A percentile compares a stretch with the other conserved stretches of the same genome.
These are phyloP conservation scores for Cyberlindnera mrakii DNA, from an alignment of 805 yeast genomes.

Conservation along the genomic window DNA sequence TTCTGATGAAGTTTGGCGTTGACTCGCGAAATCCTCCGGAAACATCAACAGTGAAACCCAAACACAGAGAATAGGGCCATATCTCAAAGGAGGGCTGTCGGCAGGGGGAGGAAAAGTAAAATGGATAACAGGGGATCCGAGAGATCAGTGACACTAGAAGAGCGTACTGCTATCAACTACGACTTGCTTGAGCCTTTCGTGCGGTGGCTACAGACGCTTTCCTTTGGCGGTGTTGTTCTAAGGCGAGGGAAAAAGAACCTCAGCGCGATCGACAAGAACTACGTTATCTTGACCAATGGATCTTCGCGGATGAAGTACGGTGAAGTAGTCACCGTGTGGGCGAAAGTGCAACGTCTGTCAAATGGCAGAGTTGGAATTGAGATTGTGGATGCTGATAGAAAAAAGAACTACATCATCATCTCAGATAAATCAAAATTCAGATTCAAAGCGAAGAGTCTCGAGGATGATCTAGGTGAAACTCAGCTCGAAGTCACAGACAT, in stretches of 20 bases:
- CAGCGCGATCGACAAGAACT: background rate
- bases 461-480: background rate
- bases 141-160: background rate
- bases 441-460: background rate
- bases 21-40: too few species aligned
- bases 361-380: conserved; percentile 5
- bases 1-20: too few species aligned
- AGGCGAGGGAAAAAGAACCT: background rate
- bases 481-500: too few species aligned
- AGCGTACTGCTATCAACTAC: background rate
- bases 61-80: too few species aligned
- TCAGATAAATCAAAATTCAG: background rate
- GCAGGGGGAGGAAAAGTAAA: too few species aligned
- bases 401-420: background rate
- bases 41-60: too few species aligned
- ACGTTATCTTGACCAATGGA: conserved; percentile 4
- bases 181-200: conserved; percentile 3
- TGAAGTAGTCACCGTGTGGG: conserved; percentile 4
- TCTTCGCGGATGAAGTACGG: conserved; percentile 1
- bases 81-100: too few species aligned
- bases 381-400: conserved; percentile 2
- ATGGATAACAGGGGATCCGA: too few species aligned
- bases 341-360: conserved; percentile 3
- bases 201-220: conserved; percentile 6
- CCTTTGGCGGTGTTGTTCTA: background rate